Percentiles rank a stretch among this genome's conserved stretches.
Conservation (phyloP, 768 basidiomycete species). For the Suillus sp. region DNA sequence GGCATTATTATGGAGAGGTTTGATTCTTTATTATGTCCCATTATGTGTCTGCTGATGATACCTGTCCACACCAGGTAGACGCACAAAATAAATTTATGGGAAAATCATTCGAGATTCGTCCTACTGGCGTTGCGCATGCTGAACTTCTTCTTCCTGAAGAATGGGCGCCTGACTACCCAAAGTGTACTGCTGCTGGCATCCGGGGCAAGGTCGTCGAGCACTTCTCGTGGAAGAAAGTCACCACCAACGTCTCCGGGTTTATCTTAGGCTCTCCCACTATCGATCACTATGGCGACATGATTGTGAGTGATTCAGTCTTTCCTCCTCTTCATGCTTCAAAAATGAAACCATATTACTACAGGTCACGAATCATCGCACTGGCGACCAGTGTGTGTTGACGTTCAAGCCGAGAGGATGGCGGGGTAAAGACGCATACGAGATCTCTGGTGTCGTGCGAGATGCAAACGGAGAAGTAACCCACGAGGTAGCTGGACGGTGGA, state of each 20-base stretch:
- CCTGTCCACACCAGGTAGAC: constrained; percentile 62
- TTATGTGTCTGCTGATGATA: constrained; percentile 13
- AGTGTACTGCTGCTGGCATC: constrained; percentile 43
- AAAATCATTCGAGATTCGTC: constrained; percentile 93
- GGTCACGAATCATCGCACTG: constrained; percentile 89
- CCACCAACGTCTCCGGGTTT: constrained; percentile 88
- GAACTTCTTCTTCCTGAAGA: constrained; percentile 77
- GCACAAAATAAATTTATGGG: constrained; percentile 98
- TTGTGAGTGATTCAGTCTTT: constrained; percentile 52
- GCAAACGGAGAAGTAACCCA: constrained; percentile 64
- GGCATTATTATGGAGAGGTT: constrained; percentile 91
- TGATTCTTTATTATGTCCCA: not conserved
- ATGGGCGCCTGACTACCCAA: constrained; percentile 64
- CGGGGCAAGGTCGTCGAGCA: constrained; percentile 77
- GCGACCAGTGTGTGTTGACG: constrained; percentile 83
- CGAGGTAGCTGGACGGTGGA: constrained; percentile 96
- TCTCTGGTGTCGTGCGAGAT: constrained; percentile 82
- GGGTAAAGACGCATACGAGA: constrained; percentile 89
- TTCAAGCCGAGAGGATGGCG: constrained; percentile 98
- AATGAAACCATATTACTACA: constrained; percentile 26
- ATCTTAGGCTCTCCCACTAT: constrained; percentile 88
- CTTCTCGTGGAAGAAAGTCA: constrained; percentile 95
- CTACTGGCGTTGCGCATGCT: constrained; percentile 91
- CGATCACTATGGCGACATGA: constrained; percentile 95
- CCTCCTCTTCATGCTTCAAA: not conserved